Percentiles rank a stretch among this genome's conserved stretches.
Evolutionary conservation across 768 basidiomycete species (phyloP).

Genomic region (Suillus americanus): DNA sequence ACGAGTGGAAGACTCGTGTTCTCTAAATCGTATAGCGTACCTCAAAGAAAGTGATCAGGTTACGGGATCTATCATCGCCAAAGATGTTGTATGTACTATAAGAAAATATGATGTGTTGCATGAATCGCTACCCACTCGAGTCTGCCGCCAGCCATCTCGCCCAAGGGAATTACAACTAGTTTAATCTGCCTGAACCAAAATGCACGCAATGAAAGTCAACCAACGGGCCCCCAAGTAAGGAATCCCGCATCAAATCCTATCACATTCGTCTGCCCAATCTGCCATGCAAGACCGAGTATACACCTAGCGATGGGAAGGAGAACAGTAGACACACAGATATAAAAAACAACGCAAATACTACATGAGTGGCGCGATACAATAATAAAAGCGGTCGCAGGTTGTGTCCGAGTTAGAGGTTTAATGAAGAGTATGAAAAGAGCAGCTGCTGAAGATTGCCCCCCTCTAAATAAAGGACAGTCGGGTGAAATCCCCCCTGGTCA

Average conservation of each 20-base stretch:
- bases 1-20: neutral
- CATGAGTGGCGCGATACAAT: slow-evolving; percentile 1
- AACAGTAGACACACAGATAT: neutral
- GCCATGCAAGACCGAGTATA: neutral
- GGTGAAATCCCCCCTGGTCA: slow-evolving; percentile 6
- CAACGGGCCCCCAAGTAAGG: neutral
- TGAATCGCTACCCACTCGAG: neutral
- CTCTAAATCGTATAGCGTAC: neutral
- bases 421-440: neutral
- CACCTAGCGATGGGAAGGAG: neutral
- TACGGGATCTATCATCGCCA: neutral
- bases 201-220: neutral
- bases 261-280: neutral
- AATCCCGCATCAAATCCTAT: neutral
- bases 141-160: neutral
- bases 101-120: neutral
- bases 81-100: neutral
- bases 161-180: neutral
- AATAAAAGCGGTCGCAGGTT: slow-evolving; percentile 1
- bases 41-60: neutral
- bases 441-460: neutral
- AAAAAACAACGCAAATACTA: slow-evolving; percentile 8
- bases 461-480: neutral
- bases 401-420: slow-evolving; percentile 1
- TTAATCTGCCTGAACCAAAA: neutral